Evolutionary conservation across 2,329 filamentous ascomycete species (phyloP).

Genomic region (Xylariaceae sp.): DNA sequence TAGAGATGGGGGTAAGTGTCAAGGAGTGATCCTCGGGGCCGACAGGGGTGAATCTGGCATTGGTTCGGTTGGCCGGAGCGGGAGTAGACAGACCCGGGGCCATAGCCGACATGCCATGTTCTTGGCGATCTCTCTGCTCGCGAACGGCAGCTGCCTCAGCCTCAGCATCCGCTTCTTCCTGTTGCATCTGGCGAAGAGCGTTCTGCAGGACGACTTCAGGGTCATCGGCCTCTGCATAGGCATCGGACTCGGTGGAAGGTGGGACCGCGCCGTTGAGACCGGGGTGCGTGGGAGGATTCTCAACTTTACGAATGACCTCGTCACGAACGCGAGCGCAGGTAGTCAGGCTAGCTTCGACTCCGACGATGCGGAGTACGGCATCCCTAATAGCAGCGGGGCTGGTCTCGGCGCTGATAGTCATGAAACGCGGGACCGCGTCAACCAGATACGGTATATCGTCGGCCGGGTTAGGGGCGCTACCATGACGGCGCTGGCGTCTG

Average conservation of each 20-base stretch:
- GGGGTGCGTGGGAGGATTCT: constrained; percentile 34
- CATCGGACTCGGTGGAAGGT: constrained; percentile 25
- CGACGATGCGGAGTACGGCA: constrained; percentile 49
- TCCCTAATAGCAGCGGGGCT: constrained; percentile 57
- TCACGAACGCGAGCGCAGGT: constrained; percentile 55
- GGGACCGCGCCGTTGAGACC: constrained; percentile 22
- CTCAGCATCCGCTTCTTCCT: constrained; percentile 54
- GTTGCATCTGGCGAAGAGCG: constrained; percentile 52
- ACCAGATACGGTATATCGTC: constrained; percentile 56
- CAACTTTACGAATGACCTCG: constrained; percentile 46
- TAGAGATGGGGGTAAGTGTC: constrained; percentile 51
- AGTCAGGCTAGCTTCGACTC: constrained; percentile 49
- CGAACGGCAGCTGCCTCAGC: constrained; percentile 51
- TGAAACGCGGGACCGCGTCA: constrained; percentile 55
- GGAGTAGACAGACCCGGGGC: constrained; percentile 27
- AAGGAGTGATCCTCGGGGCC: constrained; percentile 39
- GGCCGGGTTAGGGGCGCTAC: constrained; percentile 44
- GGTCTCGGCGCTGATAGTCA: constrained; percentile 53
- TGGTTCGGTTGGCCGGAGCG: constrained; percentile 19
- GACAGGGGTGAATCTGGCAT: constrained; percentile 26
- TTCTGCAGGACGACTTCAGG: constrained; percentile 55
- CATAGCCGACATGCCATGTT: constrained; percentile 36
- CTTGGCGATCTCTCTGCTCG: constrained; percentile 47
- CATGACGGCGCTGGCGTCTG: constrained; percentile 50
- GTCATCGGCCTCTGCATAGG: constrained; percentile 46